These are phyloP conservation scores for Globisporangium ultimum DNA, from an alignment of 352 stramenopile genomes.

Conservation along the genomic window DNA sequence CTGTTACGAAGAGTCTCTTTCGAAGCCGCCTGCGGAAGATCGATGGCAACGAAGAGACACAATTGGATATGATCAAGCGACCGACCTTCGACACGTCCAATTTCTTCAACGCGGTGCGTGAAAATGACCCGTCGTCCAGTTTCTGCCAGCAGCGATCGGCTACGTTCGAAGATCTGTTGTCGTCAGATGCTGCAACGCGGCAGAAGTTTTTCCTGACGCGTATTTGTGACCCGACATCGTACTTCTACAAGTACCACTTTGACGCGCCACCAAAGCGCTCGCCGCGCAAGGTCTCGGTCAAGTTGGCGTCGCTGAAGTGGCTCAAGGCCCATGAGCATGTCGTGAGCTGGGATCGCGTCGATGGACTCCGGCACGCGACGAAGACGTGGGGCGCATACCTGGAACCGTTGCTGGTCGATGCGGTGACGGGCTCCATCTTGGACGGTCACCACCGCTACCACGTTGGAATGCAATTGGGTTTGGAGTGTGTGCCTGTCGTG, in stretches of 20 bases:
- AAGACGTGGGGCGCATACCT: slow-evolving; percentile 78
- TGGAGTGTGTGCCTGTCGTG: slow-evolving; percentile 69
- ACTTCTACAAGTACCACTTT: slow-evolving; percentile 90
- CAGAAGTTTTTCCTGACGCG: slow-evolving; percentile 84
- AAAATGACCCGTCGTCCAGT: slow-evolving; percentile 78
- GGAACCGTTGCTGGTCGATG: slow-evolving; percentile 79
- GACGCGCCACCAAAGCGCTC: slow-evolving; percentile 60
- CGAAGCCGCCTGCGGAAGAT: slow-evolving; percentile 64
- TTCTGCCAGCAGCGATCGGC: slow-evolving; percentile 72
- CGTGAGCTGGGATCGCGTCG: slow-evolving; percentile 83
- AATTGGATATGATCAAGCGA: slow-evolving; percentile 73
- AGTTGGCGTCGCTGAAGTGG: slow-evolving; percentile 62
- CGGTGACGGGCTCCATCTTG: slow-evolving; percentile 68
- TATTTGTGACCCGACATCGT: slow-evolving; percentile 84
- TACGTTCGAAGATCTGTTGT: slow-evolving; percentile 80
- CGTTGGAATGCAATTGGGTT: slow-evolving; percentile 66
- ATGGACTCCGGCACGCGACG: slow-evolving; percentile 70
- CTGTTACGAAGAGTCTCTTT: slow-evolving; percentile 71
- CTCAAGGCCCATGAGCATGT: slow-evolving; percentile 84
- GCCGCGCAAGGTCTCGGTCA: slow-evolving; percentile 57
- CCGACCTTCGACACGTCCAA: slow-evolving; percentile 55
- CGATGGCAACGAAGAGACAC: slow-evolving; percentile 39
- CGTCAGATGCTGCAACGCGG: slow-evolving; percentile 45
- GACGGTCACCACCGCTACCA: slow-evolving; percentile 85
- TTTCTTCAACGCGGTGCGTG: slow-evolving; percentile 80